Evolutionary conservation across 768 basidiomycete species (phyloP).

Genomic region (Holtermanniella nyarrowii): DNA sequence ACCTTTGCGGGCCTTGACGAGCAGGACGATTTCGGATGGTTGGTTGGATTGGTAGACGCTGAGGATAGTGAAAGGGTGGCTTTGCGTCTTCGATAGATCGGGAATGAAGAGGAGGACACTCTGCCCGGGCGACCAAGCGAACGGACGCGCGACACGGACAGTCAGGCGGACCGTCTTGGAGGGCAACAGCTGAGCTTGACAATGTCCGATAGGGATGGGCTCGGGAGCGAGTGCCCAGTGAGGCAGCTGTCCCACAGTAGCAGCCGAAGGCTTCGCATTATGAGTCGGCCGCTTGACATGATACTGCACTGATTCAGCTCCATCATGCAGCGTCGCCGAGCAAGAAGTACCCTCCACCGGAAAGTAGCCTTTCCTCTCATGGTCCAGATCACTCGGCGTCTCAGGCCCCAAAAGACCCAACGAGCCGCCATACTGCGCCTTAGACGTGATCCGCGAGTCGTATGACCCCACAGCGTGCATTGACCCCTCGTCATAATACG

Average conservation of each 20-base stretch:
- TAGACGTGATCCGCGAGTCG: conserved; percentile 9
- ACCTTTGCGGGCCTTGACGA: conserved; percentile 60
- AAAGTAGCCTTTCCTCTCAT: neutral
- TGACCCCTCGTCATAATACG: conserved; percentile 29
- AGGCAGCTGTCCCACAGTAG: neutral
- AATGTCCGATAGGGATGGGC: conserved; percentile 57
- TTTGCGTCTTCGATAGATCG: conserved; percentile 51
- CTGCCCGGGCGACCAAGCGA: conserved; percentile 68
- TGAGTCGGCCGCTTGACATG: neutral
- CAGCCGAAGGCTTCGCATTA: neutral
- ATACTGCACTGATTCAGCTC: neutral
- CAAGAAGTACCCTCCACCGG: neutral
- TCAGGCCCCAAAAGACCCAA: no score
- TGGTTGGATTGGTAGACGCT: conserved; percentile 51
- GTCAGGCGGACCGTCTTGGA: conserved; percentile 63
- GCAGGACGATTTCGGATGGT: conserved; percentile 53
- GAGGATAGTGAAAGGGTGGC: conserved; percentile 66
- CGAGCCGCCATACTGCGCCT: conserved; percentile 1
- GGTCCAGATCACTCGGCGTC: no score
- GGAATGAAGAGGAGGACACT: conserved; percentile 63
- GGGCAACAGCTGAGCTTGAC: conserved; percentile 57
- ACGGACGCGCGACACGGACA: conserved; percentile 49
- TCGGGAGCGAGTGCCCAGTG: conserved; percentile 30
- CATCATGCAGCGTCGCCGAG: neutral
- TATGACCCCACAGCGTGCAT: conserved; percentile 26